Evolutionary conservation across 306 rosid genomes (phyloP), one percentile per base, ranked within the genome.

Genomic region (Lagenaria siceraria): DNA sequence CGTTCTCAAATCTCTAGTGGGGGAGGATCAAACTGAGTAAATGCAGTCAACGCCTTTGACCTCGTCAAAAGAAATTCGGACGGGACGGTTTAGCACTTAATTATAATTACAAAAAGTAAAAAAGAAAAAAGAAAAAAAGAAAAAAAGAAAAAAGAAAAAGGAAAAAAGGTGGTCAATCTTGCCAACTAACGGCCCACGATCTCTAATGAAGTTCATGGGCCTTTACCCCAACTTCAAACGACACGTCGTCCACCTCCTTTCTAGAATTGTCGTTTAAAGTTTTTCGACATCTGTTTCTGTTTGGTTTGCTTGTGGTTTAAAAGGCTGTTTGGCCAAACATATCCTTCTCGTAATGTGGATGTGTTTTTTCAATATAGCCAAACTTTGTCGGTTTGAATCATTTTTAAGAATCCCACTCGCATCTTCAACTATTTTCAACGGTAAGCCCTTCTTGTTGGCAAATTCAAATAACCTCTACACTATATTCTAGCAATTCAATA

Each of bases 1-100:
- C 22, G 75, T 70, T 70, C 75, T 70, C 38, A 70, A 70, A 43
- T 70, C 75, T 43, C 21, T 22, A 69, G 18, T 24, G 75, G 55
- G 52, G 58, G 74, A 66, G 74, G 10, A n/a, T 64, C 17, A 13
- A 66, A 19, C 74, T 19, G 52, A 33, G 19, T 18, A 38, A 11
- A 38, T 22, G 0, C 52, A 7, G 74, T 66, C 74, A 66, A 40
- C 29, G 10, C 2, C 31, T 1, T 69, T 46, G 75, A 69, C 75
- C 46, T 13, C 6, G 75, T 24, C 55, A 43, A 70, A 36, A 65
- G 3, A 36, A 65, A 46, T 42, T 69, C 8, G 3, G 3, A 22
- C 6, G 6, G 29, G 31, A 38, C 74, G 43, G 53, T 66, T 66
- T 4, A 22, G 65, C 22, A 33, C 13, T 27, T 62, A 56, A 58